These are phyloP conservation scores for Gloeostereum incarnatum DNA, from an alignment of 768 basidiomycete species.

Conservation along the genomic window DNA sequence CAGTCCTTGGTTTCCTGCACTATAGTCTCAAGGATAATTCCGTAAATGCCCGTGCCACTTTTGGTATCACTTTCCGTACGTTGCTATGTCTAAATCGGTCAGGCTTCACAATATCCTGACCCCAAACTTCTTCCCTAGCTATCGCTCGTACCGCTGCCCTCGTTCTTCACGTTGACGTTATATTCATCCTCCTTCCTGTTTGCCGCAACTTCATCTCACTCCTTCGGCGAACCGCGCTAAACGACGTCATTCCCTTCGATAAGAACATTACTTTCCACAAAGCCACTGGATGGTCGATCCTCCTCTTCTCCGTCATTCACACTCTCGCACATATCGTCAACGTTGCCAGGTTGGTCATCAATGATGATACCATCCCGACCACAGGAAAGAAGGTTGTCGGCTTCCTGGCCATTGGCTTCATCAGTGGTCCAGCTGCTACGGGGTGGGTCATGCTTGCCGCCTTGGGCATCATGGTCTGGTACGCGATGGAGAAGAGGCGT, in stretches of 20 bases:
- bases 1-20: slow-evolving; percentile 66
- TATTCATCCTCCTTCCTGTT: slow-evolving; percentile 89
- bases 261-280: slow-evolving; percentile 90
- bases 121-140: slow-evolving; percentile 30
- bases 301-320: slow-evolving; percentile 67
- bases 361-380: slow-evolving; percentile 42
- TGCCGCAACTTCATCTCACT: slow-evolving; percentile 92
- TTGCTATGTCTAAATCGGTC: slow-evolving; percentile 7
- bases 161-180: slow-evolving; percentile 82
- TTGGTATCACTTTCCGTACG: slow-evolving; percentile 74
- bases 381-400: slow-evolving; percentile 45
- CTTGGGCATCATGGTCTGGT: slow-evolving; percentile 76
- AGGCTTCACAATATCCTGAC: background rate
- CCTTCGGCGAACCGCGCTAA: slow-evolving; percentile 76
- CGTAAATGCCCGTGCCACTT: slow-evolving; percentile 50
- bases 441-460: slow-evolving; percentile 81
- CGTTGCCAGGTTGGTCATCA: slow-evolving; percentile 55
- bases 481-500: slow-evolving; percentile 71
- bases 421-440: slow-evolving; percentile 71
- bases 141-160: slow-evolving; percentile 85
- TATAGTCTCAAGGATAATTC: slow-evolving; percentile 79
- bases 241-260: slow-evolving; percentile 85
- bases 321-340: slow-evolving; percentile 81
- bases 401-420: slow-evolving; percentile 73
- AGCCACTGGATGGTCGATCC: slow-evolving; percentile 82